Evolutionary conservation across 441 rosid genomes (phyloP).

Genomic region (Corymbia calophylla): DNA sequence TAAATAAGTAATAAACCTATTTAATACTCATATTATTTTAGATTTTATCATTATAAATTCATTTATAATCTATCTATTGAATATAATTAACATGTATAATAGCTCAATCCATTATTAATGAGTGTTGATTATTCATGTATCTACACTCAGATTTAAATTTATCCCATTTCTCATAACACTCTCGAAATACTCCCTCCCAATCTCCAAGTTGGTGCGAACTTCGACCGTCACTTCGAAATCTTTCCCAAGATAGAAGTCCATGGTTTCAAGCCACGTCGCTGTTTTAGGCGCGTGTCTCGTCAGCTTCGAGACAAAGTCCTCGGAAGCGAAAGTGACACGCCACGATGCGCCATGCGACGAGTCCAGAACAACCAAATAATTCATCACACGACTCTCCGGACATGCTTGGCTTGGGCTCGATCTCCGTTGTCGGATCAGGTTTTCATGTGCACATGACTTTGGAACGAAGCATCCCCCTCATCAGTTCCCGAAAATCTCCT

Average conservation of each 20-base stretch:
- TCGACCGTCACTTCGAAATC: neutral
- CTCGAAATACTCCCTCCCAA: neutral
- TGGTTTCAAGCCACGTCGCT: neutral
- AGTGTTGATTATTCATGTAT: neutral
- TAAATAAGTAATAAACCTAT: no score
- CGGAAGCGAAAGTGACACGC: neutral
- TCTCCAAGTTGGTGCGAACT: neutral
- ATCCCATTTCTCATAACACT: neutral
- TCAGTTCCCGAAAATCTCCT: neutral
- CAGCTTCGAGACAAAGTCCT: neutral
- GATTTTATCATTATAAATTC: no score
- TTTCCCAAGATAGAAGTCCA: neutral
- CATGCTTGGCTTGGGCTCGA: neutral
- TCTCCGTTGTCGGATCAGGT: neutral
- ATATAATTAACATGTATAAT: no score
- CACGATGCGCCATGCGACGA: neutral
- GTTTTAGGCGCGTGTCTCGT: neutral
- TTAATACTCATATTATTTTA: no score
- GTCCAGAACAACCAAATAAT: neutral
- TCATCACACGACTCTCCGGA: neutral
- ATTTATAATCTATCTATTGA: no score
- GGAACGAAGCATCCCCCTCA: neutral
- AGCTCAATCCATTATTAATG: neutral
- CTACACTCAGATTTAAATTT: neutral
- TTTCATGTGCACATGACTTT: neutral